These are phyloP conservation scores for Leucosporidium scottii DNA, from an alignment of 768 basidiomycete species.

Conservation along the genomic window DNA sequence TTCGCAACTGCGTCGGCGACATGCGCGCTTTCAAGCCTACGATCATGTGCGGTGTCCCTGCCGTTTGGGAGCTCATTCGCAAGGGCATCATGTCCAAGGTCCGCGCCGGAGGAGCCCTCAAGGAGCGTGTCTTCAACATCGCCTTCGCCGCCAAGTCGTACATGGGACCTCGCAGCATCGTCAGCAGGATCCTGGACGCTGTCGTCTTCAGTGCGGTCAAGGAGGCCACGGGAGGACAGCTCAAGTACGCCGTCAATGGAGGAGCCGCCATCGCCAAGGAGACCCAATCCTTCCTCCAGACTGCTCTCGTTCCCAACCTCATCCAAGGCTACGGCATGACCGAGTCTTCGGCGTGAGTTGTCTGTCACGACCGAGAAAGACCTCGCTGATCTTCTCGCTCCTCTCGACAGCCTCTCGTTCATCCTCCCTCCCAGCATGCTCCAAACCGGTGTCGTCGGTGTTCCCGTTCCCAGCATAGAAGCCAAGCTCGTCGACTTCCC, in stretches of 20 bases:
- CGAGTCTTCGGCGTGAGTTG: constrained; percentile 60
- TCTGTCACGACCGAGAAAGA: neutral
- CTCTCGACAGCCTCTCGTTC: constrained; percentile 55
- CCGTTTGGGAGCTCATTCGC: constrained; percentile 93
- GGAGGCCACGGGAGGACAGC: constrained; percentile 76
- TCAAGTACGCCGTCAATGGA: constrained; percentile 69
- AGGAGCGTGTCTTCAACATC: constrained; percentile 69
- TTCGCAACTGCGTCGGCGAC: constrained; percentile 62
- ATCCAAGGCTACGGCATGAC: constrained; percentile 87
- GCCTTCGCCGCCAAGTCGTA: constrained; percentile 70
- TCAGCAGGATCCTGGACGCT: constrained; percentile 62
- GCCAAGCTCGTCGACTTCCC: constrained; percentile 74
- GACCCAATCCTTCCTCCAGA: constrained; percentile 82
- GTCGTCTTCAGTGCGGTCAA: constrained; percentile 69
- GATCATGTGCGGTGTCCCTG: constrained; percentile 83
- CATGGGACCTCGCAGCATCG: constrained; percentile 52
- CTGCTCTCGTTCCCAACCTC: constrained; percentile 62
- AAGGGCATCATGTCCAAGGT: constrained; percentile 87
- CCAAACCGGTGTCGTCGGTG: constrained; percentile 67
- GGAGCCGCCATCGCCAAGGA: constrained; percentile 76
- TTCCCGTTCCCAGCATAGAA: constrained; percentile 80
- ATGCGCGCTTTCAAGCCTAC: constrained; percentile 71
- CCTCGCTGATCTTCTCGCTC: neutral
- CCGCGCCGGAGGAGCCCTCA: constrained; percentile 57
- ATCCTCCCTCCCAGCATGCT: constrained; percentile 76